phyloP scores from a whole-genome alignment of 345 rosid species.

The Rhodamnia rubescens region DNA sequence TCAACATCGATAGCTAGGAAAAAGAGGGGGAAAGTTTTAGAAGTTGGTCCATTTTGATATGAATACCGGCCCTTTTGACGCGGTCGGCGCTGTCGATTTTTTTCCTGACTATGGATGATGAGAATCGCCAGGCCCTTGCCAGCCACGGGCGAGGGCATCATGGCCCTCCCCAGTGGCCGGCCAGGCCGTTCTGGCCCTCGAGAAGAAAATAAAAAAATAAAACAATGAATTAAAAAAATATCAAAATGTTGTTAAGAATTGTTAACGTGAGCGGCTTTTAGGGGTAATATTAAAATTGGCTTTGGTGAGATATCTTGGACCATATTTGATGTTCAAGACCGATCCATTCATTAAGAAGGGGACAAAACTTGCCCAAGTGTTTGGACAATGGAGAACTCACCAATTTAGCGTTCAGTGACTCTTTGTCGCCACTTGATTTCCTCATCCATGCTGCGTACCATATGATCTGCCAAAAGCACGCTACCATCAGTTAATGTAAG shows the following conservation, averaged over 20 bases:
- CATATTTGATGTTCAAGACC: not conserved
- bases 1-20: slow-evolving; percentile 28
- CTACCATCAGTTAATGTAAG: not conserved
- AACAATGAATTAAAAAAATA: too few relatives aligned
- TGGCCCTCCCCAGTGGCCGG: too few relatives aligned
- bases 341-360: not conserved
- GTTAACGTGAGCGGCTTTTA: too few relatives aligned
- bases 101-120: too few relatives aligned
- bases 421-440: slow-evolving; percentile 32
- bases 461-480: slow-evolving; percentile 23
- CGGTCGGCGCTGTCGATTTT: too few relatives aligned
- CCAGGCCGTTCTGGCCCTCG: too few relatives aligned
- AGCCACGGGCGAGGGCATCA: too few relatives aligned
- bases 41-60: not conserved
- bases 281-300: not conserved
- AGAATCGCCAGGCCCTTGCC: too few relatives aligned
- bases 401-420: slow-evolving; percentile 17
- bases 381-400: slow-evolving; percentile 15
- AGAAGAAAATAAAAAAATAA: too few relatives aligned
- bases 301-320: not conserved
- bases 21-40: not conserved
- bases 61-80: too few relatives aligned
- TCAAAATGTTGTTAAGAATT: too few relatives aligned
- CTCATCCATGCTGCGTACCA: slow-evolving; percentile 65
- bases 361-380: not conserved